A percentile compares a stretch with the other conserved stretches of the same genome.
These are phyloP conservation scores for Nicotiana sylvestris DNA, from an alignment of 257 asterid species.

Conservation along the genomic window DNA sequence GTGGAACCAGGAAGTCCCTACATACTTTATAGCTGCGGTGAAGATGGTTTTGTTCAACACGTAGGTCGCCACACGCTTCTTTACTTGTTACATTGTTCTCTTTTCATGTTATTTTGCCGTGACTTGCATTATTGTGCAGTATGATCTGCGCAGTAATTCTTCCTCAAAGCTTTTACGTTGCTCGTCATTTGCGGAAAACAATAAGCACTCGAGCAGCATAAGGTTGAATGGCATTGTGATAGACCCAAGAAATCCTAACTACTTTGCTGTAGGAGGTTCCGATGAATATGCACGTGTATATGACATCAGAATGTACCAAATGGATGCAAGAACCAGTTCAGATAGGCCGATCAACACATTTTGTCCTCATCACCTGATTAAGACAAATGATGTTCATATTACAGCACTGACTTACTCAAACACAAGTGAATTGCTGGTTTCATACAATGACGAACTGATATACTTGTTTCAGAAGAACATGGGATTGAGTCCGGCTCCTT, in stretches of 20 bases:
- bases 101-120: slow-evolving; percentile 1
- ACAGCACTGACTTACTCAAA: slow-evolving; percentile 70
- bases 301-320: slow-evolving; percentile 56
- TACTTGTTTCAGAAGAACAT: slow-evolving; percentile 60
- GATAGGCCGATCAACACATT: slow-evolving; percentile 48
- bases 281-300: slow-evolving; percentile 71
- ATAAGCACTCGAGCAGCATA: slow-evolving; percentile 28
- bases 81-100: neutral
- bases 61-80: slow-evolving; percentile 34
- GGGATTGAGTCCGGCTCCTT: slow-evolving; percentile 58
- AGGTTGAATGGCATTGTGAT: slow-evolving; percentile 59
- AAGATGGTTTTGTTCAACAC: slow-evolving; percentile 73
- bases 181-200: slow-evolving; percentile 35
- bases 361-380: slow-evolving; percentile 49
- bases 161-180: slow-evolving; percentile 64
- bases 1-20: slow-evolving; percentile 79
- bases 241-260: slow-evolving; percentile 77
- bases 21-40: slow-evolving; percentile 76
- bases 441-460: slow-evolving; percentile 68
- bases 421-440: slow-evolving; percentile 65
- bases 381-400: slow-evolving; percentile 44
- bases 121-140: slow-evolving; percentile 47
- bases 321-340: slow-evolving; percentile 31
- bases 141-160: slow-evolving; percentile 63
- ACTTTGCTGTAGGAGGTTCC: slow-evolving; percentile 65